Conservation (phyloP, 208 protist genomes). For the Trypanosoma brucei region DNA sequence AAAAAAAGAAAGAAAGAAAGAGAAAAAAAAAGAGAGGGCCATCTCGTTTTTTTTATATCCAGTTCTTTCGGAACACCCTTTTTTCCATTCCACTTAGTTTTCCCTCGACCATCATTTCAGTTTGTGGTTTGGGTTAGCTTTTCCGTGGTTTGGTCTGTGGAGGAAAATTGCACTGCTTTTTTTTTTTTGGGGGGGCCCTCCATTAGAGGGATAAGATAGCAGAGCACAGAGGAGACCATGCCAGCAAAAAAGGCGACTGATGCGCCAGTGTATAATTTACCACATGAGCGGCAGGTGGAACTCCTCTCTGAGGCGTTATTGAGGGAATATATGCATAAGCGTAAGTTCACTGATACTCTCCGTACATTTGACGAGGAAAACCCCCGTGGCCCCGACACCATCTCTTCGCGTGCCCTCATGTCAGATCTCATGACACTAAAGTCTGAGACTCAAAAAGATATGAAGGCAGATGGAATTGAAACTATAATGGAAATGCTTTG, state of each 20-base stretch:
- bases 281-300: constrained; percentile 77
- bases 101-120: no score
- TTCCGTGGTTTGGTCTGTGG: no score
- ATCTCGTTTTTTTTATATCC: no score
- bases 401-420: constrained; percentile 85
- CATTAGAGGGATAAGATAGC: neutral
- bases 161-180: no score
- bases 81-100: no score
- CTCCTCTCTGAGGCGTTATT: constrained; percentile 82
- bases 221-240: constrained; percentile 29
- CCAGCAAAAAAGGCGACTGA: constrained; percentile 54
- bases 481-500: constrained; percentile 92
- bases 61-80: no score
- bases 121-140: no score
- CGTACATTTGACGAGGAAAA: constrained; percentile 82
- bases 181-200: no score
- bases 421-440: constrained; percentile 78
- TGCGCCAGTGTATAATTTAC: constrained; percentile 58
- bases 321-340: constrained; percentile 90
- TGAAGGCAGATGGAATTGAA: constrained; percentile 74
- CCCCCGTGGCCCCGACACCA: constrained; percentile 70
- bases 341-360: constrained; percentile 78
- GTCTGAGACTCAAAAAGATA: constrained; percentile 30
- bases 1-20: no score
- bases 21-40: no score